These are phyloP conservation scores for Pleurotus giganteus DNA, from an alignment of 768 basidiomycete species.

Conservation along the genomic window DNA sequence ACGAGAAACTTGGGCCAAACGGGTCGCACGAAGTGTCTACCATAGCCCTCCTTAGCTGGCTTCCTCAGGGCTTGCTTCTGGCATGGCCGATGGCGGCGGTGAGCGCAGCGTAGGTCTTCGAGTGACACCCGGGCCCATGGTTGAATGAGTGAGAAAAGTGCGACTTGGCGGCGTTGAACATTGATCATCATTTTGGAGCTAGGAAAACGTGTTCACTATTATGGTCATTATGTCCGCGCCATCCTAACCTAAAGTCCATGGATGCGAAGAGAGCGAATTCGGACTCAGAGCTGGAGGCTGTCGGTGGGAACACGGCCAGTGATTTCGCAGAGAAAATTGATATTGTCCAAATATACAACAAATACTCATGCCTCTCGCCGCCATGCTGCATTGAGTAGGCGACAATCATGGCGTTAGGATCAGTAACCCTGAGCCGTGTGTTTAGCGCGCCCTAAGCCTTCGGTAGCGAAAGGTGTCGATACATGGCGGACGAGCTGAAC, in stretches of 20 bases:
- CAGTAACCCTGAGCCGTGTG: neutral
- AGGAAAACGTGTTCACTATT: neutral
- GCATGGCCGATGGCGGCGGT: neutral
- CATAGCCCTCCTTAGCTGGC: neutral
- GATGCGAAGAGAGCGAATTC: conserved; percentile 2
- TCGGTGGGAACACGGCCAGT: neutral
- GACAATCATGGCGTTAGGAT: neutral
- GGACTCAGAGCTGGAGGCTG: conserved; percentile 2
- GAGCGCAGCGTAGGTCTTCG: neutral
- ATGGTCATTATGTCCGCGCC: neutral
- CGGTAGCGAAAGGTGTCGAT: neutral
- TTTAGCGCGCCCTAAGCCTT: neutral
- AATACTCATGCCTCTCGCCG: neutral
- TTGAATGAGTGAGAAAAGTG: no score
- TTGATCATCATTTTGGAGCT: neutral
- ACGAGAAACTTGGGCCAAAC: neutral
- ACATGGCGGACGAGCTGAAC: neutral
- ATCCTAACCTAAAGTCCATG: neutral
- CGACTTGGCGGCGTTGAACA: no score
- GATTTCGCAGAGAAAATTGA: neutral
- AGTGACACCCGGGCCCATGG: neutral
- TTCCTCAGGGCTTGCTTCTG: neutral
- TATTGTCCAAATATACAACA: neutral
- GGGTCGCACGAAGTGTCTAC: neutral
- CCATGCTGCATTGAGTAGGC: neutral